Evolutionary conservation across 176 grass and related monocot species (phyloP), one percentile per base, ranked within the genome.

Genomic region (Saccharum officinarum): DNA sequence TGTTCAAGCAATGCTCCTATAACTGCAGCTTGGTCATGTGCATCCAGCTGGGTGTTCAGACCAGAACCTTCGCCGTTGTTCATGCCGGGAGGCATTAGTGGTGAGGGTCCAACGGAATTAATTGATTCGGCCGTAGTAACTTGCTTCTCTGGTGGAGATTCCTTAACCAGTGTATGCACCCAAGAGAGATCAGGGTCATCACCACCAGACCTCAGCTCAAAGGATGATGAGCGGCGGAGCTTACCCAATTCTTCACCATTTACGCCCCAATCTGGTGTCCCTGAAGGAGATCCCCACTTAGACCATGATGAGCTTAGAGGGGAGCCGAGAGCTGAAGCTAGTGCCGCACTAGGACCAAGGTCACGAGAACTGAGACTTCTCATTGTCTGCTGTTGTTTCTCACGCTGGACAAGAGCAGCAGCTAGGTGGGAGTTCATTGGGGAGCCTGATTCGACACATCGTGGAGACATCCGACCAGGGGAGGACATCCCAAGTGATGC

Each of bases 171-270:
- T 54, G 94, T 91, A 73, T 95, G 90, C 13, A 95, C 91, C 94
- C 94, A 97, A 22, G 94, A 97, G 22, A 97, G 69, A 81, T 97
- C 94, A 20, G 91, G 94, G 45, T 97, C 94, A 40, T 93, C 94
- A 15, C 80, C 61, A 47, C 79, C 87, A 75, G 67, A 91, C 23
- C 81, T 82, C 80, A 90, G 67, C 46, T 97, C 94, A 80, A 97
- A 97, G 18, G 94, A 94, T n/a, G 94, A 97, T 68, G 94, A 94
- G 3, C 89, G 72, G n/a, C 80, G 78, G 61, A 97, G 92, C 69
- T 84, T 76, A 46, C 92, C 92, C 76, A 94, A 77, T 66, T 97
- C 94, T 74, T 92, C 94, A 73, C 89, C 85, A 66, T 92, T 86
- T 31, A 94, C 87, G 0, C 87, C 85, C 94, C 94, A 94, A 16